phyloP scores from a whole-genome alignment of 805 yeast species.

The Scheffersomyces stipitis region DNA sequence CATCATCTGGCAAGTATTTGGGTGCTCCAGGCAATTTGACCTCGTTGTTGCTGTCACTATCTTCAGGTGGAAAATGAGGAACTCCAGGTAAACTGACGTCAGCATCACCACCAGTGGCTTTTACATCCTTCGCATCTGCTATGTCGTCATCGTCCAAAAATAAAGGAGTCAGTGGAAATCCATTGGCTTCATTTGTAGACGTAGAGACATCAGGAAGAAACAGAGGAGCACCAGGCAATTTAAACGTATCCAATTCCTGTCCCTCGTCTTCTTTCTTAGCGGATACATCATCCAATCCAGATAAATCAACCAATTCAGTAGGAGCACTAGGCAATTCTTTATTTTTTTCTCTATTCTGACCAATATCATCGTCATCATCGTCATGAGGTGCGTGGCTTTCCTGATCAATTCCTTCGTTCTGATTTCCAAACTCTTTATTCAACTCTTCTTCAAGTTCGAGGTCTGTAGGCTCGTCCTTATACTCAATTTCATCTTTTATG shows the following conservation, averaged over 20 bases:
- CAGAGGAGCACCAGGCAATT: conserved; percentile 18
- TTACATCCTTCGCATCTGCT: no score
- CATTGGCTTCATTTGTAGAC: conserved; percentile 3
- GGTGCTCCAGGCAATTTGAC: conserved; percentile 45
- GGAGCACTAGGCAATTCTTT: conserved; percentile 25
- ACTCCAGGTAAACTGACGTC: conserved; percentile 34
- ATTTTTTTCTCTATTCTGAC: no score
- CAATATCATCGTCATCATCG: no score
- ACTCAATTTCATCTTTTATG: conserved; percentile 35
- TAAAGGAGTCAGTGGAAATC: not conserved
- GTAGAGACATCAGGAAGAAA: conserved; percentile 17
- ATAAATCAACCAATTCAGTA: conserved; percentile 1
- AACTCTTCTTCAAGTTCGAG: conserved; percentile 28
- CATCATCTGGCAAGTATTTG: conserved; percentile 40
- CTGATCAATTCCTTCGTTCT: conserved; percentile 11
- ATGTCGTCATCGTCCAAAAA: not conserved
- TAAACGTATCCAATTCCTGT: conserved; percentile 2
- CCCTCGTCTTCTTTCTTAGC: no score
- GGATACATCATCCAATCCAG: conserved; percentile 1
- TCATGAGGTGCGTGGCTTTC: no score
- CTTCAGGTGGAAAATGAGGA: conserved; percentile 35
- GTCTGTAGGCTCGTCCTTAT: conserved; percentile 23
- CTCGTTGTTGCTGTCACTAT: conserved; percentile 16
- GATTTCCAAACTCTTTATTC: conserved; percentile 22
- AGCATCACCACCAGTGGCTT: conserved; percentile 1